These are phyloP conservation scores for Trametes cubensis DNA, from an alignment of 768 basidiomycete genomes.

Conservation along the genomic window DNA sequence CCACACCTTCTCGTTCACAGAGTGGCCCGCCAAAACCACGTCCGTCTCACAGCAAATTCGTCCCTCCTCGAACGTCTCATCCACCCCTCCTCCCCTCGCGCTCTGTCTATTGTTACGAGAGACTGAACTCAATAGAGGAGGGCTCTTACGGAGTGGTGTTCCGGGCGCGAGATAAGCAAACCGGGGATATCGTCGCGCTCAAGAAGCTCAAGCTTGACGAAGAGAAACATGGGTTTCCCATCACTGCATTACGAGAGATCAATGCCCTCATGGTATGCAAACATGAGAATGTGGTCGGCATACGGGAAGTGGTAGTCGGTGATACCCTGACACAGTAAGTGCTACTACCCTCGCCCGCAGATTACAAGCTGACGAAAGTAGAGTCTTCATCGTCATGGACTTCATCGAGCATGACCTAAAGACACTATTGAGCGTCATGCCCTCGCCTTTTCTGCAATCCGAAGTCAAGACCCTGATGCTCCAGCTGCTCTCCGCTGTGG, in stretches of 20 bases:
- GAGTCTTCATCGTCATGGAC: constrained; percentile 99
- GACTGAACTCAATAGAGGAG: constrained; percentile 97
- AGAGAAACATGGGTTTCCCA: constrained; percentile 98
- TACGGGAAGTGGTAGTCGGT: constrained; percentile 96
- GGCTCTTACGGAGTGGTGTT: constrained; percentile 98
- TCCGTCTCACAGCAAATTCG: constrained; percentile 62
- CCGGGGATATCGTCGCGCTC: constrained; percentile 93
- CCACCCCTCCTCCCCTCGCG: constrained; percentile 85
- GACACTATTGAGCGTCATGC: constrained; percentile 92
- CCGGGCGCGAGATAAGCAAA: constrained; percentile 92
- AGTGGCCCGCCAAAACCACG: constrained; percentile 26
- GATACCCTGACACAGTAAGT: constrained; percentile 99
- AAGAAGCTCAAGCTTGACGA: constrained; percentile 99
- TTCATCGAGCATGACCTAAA: constrained; percentile 99
- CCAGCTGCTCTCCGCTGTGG: constrained; percentile 90
- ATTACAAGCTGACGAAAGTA: constrained; percentile 36
- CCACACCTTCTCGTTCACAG: constrained; percentile 23
- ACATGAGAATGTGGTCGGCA: constrained; percentile 96
- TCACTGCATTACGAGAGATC: constrained; percentile 92
- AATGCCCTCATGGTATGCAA: constrained; percentile 94
- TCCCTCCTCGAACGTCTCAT: constrained; percentile 74
- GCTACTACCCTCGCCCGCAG: neutral
- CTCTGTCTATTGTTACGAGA: constrained; percentile 91
- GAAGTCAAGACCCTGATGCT: constrained; percentile 97
- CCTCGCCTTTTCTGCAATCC: constrained; percentile 93